Evolutionary conservation across 306 rosid genomes (phyloP), one percentile per base, ranked within the genome.

Genomic region (Cucurbita moschata): DNA sequence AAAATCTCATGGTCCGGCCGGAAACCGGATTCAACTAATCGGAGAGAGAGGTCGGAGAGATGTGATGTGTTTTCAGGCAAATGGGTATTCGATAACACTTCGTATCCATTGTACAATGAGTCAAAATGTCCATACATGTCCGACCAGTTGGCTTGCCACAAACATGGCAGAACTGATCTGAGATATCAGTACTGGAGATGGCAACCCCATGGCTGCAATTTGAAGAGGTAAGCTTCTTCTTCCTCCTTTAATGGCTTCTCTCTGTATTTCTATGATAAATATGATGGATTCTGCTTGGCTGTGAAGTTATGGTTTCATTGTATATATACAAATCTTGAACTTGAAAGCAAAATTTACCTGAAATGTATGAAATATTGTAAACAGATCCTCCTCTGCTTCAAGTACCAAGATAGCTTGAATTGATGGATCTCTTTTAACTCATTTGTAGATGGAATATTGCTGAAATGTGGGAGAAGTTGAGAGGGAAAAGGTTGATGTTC

Each of bases 121-220:
- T 67, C 81, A 0, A 82, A 79, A 42, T 94, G 99, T 82, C 96
- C 99, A 65, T 94, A 89, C 76, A 94, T 94, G 99, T 94, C 99
- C 39, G 99, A 94, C 77, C 99, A 94, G 87, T 81, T 94, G 88
- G 90, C 99, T 3, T 94, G 99, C 51, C 92, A 90, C 79, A 94
- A 84, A 82, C 99, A 94, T 78, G 99, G 97, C 66, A 78, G 99
- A 79, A 73, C 85, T 81, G 96, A 94, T 85, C 81, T 89, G 88
- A 88, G 86, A 35, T 89, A 91, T 80, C 99, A 88, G 77, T 75
- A 83, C 54, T 85, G 95, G 96, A 89, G 97, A 78, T 94, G 99
- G 99, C 96, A 94, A 76, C 99, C 99, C 35, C 88, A 87, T 81
- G 77, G 82, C 73, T 94, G 99, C 90, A 91, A 88, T 81, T 87